Base-by-base conservation (phyloP, 2,329 filamentous ascomycete genomes). In the Verticillium klebahnii region DNA sequence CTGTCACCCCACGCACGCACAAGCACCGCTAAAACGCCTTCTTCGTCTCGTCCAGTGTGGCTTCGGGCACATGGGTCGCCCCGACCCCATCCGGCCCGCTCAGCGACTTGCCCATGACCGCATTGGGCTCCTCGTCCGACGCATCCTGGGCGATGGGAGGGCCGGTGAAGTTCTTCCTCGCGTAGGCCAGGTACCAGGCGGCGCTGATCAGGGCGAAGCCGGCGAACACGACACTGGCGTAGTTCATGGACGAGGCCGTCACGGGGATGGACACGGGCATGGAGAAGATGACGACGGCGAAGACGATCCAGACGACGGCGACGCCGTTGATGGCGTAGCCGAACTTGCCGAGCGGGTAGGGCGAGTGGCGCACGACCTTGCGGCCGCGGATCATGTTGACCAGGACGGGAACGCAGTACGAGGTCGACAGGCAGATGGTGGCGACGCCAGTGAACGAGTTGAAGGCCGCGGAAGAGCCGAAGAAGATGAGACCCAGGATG, bases 361-460 rank as follows among this genome's bases (percentile, higher is more conserved):
- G 81, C 0, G 89, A 90, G 67, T 87, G 75, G 58, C 80, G 79
- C n/a, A 93, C 84, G 39, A 85, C 82, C 59, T 83, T 80, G n/a
- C 91, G 84, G 11, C 87, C 82, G 17, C 88, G 84, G 1, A 92
- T 67, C 3, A 93, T 76, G 12, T 83, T 89, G 62, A 93, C 87
- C 12, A 92, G 75, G 60, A 93, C 91, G 0, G 91, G 91, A 17
- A 92, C 81, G 15, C 88, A 89, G 72, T 93, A 93, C 0, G 89
- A 91, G 4, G 87, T 86, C 0, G 86, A 89, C 0, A 93, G 82
- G 66, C 89, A 92, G 71, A 93, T 92, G 5, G 90, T 93, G 1
- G 90, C 90, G 1, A 92, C 89, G 32, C 90, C 89, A 0, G 90
- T 93, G 74, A 93, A 93, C 11, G 86, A 88, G 78, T 89, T 90